Evolutionary conservation across 129 eudicot species (phyloP).

Genomic region (Glebionis coronaria): DNA sequence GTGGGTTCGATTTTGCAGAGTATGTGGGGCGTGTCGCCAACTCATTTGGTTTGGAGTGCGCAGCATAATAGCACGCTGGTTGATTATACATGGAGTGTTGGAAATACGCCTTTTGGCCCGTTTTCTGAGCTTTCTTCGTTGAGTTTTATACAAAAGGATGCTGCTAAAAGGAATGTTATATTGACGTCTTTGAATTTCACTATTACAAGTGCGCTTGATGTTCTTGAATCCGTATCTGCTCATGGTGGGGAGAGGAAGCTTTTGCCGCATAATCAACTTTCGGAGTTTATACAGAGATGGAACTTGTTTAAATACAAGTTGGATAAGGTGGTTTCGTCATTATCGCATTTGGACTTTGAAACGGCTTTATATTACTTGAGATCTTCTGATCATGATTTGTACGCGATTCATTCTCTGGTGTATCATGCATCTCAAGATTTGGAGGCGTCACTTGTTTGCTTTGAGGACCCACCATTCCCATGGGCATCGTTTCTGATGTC

Average conservation of each 20-base stretch:
- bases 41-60: constrained; percentile 89
- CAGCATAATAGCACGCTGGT: constrained; percentile 81
- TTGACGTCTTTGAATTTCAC: constrained; percentile 81
- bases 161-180: constrained; percentile 82
- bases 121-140: constrained; percentile 76
- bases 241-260: constrained; percentile 91
- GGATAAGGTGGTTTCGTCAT: constrained; percentile 67
- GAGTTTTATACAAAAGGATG: constrained; percentile 94
- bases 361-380: constrained; percentile 70
- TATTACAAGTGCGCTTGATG: constrained; percentile 80
- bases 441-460: constrained; percentile 92
- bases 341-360: constrained; percentile 86
- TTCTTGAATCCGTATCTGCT: constrained; percentile 78
- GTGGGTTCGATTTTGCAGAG: constrained; percentile 91
- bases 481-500: constrained; percentile 68
- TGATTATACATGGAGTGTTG: constrained; percentile 96
- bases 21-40: constrained; percentile 96
- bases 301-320: constrained; percentile 79
- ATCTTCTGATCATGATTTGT: constrained; percentile 92
- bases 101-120: constrained; percentile 97
- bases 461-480: constrained; percentile 94
- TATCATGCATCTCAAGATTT: constrained; percentile 84
- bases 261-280: constrained; percentile 53
- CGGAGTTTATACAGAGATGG: constrained; percentile 84
- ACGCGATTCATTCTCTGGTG: constrained; percentile 81